Percentiles rank a stretch among this genome's conserved stretches.
Evolutionary conservation across 1,284 basidiomycete genomes (phyloP).

Genomic region (Cutaneotrichosporon mucoides): DNA sequence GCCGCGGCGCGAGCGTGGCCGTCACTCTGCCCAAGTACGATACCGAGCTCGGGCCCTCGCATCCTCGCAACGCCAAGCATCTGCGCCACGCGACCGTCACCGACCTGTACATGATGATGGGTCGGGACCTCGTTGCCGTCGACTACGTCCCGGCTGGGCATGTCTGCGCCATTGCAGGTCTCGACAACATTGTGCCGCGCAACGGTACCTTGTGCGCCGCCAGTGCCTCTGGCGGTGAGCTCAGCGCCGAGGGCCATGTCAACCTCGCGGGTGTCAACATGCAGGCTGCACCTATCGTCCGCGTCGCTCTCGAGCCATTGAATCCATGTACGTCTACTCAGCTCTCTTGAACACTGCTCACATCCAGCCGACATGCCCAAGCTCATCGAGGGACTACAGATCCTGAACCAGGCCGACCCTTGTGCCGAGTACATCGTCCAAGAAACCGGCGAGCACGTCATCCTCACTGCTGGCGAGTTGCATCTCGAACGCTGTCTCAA

Average conservation of each 20-base stretch:
- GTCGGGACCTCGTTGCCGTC: conserved; percentile 81
- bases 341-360: conserved; percentile 3
- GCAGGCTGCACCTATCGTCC: conserved; percentile 81
- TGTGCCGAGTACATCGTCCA: conserved; percentile 97
- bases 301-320: conserved; percentile 87
- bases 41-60: conserved; percentile 59
- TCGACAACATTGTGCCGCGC: conserved; percentile 85
- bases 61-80: conserved; percentile 69
- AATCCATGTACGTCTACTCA: conserved; percentile 56
- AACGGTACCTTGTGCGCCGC: conserved; percentile 85
- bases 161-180: conserved; percentile 86
- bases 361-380: conserved; percentile 79
- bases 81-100: conserved; percentile 62
- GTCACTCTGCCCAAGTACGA: conserved; percentile 89
- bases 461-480: conserved; percentile 91
- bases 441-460: conserved; percentile 95
- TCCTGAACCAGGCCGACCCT: conserved; percentile 93
- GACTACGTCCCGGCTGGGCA: conserved; percentile 87
- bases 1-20: conserved; percentile 62
- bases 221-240: conserved; percentile 42
- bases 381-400: conserved; percentile 77
- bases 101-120: conserved; percentile 97
- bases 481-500: conserved; percentile 96
- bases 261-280: conserved; percentile 77
- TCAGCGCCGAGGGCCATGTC: conserved; percentile 54